Evolutionary conservation across 805 yeast species (phyloP), one percentile per base, ranked within the genome.

Genomic region (Spathaspora gorwiae): DNA sequence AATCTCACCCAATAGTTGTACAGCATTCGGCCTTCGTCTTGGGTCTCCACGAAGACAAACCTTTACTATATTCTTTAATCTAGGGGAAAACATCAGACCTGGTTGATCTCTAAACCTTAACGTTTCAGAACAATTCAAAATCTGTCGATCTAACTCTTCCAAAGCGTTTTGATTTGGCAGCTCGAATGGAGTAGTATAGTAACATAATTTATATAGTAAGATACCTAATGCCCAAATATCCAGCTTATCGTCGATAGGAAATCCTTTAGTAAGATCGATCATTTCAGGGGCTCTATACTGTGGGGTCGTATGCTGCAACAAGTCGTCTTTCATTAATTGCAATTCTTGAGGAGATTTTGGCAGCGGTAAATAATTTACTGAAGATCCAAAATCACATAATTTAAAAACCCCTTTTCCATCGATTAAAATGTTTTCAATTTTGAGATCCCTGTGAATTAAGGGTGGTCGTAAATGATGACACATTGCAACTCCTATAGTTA

Each of bases 201-300:
- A 87, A 57, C 94, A 84, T 40, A 87, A 59, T 59, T 87, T 87
- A 68, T 86, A 87, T 31, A 87, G 62, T 51, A 86, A 83, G 26
- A 86, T 79, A 10, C 95, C 95, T 32, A 87, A 60, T 0, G 95
- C 95, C 95, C 95, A 87, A 19, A 87, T 77, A 60, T 87, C 95
- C 42, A 88, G 79, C 61, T 87, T 87, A 59, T 87, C 94, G 62
- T 86, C 87, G 42, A 87, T 81, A 10, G 92, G 84, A 46, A 77
- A 75, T 3, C 87, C 81, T 47, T 79, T 73, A 42, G 79, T 74
- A 31, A 87, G 67, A 56, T 87, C 92, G 29, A 87, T 69, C 94
- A 87, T 87, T 62, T 87, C 95, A 3, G 95, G 95, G 4, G 90
- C 73, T 52, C 95, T 71, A 59, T 87, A 87, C 58, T 87, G 95